These are phyloP conservation scores for Verticillium tricorpus DNA, from an alignment of 2,329 filamentous ascomycete genomes.

Conservation along the genomic window DNA sequence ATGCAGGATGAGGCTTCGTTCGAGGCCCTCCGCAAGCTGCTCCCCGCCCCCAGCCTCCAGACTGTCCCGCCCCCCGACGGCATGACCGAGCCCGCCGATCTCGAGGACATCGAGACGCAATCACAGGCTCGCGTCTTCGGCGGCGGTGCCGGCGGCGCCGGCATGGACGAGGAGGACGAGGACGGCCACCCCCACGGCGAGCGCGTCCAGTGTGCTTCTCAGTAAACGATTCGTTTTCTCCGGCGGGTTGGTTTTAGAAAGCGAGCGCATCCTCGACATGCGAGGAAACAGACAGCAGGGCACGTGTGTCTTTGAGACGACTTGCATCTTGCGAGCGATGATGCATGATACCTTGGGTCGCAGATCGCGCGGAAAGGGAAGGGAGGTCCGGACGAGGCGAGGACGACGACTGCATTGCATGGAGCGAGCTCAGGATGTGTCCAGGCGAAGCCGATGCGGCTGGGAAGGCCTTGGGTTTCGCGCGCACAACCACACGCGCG, in stretches of 20 bases:
- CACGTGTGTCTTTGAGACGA: background rate
- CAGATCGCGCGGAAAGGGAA: background rate
- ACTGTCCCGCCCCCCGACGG: constrained; percentile 70
- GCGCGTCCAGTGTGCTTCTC: constrained; percentile 81
- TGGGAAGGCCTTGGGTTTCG: background rate
- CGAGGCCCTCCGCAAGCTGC: constrained; percentile 73
- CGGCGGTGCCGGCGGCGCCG: constrained; percentile 40
- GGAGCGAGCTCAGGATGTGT: background rate
- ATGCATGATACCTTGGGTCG: background rate
- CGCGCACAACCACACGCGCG: background rate
- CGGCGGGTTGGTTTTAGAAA: background rate
- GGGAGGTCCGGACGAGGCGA: background rate
- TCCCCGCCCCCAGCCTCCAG: constrained; percentile 66
- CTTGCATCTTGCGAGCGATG: background rate
- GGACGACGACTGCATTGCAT: background rate
- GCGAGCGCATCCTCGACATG: background rate
- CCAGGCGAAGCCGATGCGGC: background rate
- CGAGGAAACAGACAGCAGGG: background rate
- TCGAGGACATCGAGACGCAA: constrained; percentile 79
- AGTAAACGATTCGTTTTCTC: constrained; percentile 50
- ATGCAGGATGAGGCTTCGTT: constrained; percentile 65
- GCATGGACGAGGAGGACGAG: constrained; percentile 73
- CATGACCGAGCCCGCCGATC: constrained; percentile 85
- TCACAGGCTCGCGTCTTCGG: constrained; percentile 63
- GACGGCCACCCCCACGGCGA: constrained; percentile 70